Conservation (phyloP, 1,284 basidiomycete genomes). For the Malassezia cuniculi region DNA sequence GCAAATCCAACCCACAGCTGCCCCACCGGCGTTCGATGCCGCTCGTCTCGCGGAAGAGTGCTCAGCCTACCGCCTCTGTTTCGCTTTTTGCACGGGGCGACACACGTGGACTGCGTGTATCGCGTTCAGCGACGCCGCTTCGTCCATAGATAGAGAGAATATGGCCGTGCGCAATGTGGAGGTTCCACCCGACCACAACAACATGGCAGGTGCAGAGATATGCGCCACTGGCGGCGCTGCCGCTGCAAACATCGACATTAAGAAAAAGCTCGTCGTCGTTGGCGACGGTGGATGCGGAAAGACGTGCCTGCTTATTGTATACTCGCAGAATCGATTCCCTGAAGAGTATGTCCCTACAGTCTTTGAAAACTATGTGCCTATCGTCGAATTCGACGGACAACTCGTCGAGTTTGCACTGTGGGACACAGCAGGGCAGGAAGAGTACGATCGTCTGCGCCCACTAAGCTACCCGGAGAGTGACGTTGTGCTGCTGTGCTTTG, state of each 20-base stretch:
- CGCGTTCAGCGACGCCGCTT: no score
- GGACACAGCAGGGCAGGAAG: conserved; percentile 97
- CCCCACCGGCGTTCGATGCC: no score
- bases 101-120: no score
- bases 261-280: conserved; percentile 54
- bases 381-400: conserved; percentile 75
- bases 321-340: conserved; percentile 93
- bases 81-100: no score
- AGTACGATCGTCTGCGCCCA: conserved; percentile 86
- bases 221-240: no score
- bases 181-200: no score
- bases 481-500: conserved; percentile 92
- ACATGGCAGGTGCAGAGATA: no score
- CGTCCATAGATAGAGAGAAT: no score
- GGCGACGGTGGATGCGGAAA: conserved; percentile 62
- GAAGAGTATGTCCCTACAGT: conserved; percentile 97
- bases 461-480: conserved; percentile 91
- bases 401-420: conserved; percentile 84
- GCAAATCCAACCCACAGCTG: no score
- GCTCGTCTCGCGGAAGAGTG: no score
- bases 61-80: no score
- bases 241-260: conserved; percentile 31
- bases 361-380: conserved; percentile 85
- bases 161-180: no score
- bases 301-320: conserved; percentile 60